Percentiles rank a stretch among this genome's conserved stretches.
phyloP scores from a whole-genome alignment of 2,329 filamentous ascomycete genomes.

The Colletotrichum tamarilloi region DNA sequence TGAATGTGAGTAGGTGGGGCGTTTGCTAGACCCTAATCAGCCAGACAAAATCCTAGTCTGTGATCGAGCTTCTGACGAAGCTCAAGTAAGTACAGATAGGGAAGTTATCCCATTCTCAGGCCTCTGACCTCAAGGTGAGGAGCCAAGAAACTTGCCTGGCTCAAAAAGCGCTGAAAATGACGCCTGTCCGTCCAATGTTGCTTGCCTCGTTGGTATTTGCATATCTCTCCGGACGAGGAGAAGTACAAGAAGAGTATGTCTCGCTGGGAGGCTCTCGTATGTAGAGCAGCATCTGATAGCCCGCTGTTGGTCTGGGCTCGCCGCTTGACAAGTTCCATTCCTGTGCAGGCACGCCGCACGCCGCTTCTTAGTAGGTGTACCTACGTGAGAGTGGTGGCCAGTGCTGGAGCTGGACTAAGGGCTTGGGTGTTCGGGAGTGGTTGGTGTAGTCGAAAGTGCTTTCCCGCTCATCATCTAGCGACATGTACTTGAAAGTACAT shows the following conservation, averaged over 20 bases:
- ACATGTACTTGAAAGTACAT: neutral
- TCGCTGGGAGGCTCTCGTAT: neutral
- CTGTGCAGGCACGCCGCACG: neutral
- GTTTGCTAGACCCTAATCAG: constrained; percentile 13
- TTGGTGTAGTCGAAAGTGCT: neutral
- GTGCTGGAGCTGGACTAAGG: neutral
- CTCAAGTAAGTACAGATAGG: neutral
- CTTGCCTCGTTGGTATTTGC: neutral
- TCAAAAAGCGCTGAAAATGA: neutral
- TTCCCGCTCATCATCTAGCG: neutral
- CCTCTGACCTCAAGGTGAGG: neutral
- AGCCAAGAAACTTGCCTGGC: neutral
- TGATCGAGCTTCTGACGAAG: neutral
- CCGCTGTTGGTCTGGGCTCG: neutral
- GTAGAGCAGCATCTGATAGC: neutral
- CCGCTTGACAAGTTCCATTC: neutral
- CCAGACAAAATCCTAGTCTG: constrained; percentile 5
- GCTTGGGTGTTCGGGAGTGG: neutral
- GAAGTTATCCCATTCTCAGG: neutral
- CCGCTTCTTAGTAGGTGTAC: neutral
- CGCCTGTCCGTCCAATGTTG: neutral
- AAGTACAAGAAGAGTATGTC: neutral
- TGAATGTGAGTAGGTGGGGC: constrained; percentile 11
- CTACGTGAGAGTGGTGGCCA: neutral
- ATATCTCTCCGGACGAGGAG: neutral